A percentile compares a stretch with the other conserved stretches of the same genome.
These are phyloP conservation scores for Cutaneotrichosporon spelunceum DNA, from an alignment of 1,284 basidiomycete genomes.

Conservation along the genomic window DNA sequence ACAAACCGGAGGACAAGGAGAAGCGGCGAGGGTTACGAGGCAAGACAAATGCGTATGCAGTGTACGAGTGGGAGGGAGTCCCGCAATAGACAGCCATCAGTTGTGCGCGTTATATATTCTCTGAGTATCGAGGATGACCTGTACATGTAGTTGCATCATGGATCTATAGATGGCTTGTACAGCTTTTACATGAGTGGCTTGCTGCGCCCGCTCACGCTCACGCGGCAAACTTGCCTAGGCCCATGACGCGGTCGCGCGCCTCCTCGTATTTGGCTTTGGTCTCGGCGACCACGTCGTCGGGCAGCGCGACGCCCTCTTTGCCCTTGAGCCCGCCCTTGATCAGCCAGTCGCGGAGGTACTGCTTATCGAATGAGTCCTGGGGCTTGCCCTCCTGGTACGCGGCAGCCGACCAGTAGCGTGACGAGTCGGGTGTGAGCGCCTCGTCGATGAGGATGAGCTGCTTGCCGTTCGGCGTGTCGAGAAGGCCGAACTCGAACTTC, in stretches of 20 bases:
- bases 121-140: neutral
- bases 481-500: conserved; percentile 82
- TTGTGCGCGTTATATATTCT: neutral
- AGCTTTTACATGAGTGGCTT: neutral
- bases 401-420: conserved; percentile 86
- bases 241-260: conserved; percentile 67
- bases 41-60: conserved; percentile 43
- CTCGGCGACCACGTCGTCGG: conserved; percentile 68
- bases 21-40: conserved; percentile 30
- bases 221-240: conserved; percentile 38
- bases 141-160: neutral
- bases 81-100: conserved; percentile 18
- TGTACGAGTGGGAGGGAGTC: conserved; percentile 49
- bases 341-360: conserved; percentile 90
- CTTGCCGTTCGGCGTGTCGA: conserved; percentile 52
- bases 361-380: conserved; percentile 95
- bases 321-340: conserved; percentile 67
- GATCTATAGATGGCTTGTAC: neutral
- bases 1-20: conserved; percentile 30
- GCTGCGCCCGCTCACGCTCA: neutral
- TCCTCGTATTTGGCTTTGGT: conserved; percentile 76
- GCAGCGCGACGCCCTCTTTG: conserved; percentile 71
- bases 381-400: conserved; percentile 70
- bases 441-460: conserved; percentile 89
- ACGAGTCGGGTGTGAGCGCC: conserved; percentile 93